Conservation (phyloP, 2,329 filamentous ascomycete genomes). For the Sordariomycetes sp. region DNA sequence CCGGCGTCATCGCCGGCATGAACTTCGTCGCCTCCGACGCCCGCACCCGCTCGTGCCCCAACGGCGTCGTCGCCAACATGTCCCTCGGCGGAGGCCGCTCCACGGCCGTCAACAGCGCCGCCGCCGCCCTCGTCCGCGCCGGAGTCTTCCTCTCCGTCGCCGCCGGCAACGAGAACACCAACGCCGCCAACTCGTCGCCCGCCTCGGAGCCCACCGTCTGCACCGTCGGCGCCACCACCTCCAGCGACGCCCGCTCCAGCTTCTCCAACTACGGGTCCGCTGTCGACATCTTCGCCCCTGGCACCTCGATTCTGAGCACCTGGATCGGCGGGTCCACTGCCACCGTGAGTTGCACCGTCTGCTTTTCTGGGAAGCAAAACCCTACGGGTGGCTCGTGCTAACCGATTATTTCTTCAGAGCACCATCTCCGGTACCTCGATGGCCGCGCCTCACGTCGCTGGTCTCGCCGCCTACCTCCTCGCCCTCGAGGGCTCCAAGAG, state of each 20-base stretch:
- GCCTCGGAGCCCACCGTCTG: slow-evolving; percentile 31
- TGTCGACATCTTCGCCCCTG: slow-evolving; percentile 39
- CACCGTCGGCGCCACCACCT: slow-evolving; percentile 36
- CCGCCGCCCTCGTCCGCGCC: slow-evolving; percentile 26
- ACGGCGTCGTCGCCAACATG: slow-evolving; percentile 38
- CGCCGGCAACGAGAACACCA: slow-evolving; percentile 35
- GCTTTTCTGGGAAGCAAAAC: too few relatives aligned
- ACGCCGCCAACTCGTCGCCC: slow-evolving; percentile 26
- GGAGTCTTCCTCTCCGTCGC: slow-evolving; percentile 40
- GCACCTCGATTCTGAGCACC: slow-evolving; percentile 28
- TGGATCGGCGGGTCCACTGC: slow-evolving; percentile 27
- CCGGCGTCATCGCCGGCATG: slow-evolving; percentile 28
- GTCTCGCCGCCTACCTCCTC: slow-evolving; percentile 33
- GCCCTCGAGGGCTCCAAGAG: slow-evolving; percentile 25
- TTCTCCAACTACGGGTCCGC: slow-evolving; percentile 36
- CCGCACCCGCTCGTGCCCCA: slow-evolving; percentile 20
- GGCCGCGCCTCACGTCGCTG: slow-evolving; percentile 47
- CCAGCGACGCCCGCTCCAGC: slow-evolving; percentile 19
- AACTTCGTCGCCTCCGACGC: slow-evolving; percentile 29
- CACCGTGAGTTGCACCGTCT: slow-evolving; percentile 9
- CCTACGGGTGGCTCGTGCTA: neutral
- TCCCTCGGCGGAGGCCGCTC: slow-evolving; percentile 35
- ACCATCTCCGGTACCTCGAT: slow-evolving; percentile 47
- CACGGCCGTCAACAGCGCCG: slow-evolving; percentile 32
- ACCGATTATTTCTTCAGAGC: slow-evolving; percentile 9